Evolutionary conservation across 2,329 filamentous ascomycete species (phyloP), one percentile per base, ranked within the genome.

Genomic region (Geoglossum cookeanum): DNA sequence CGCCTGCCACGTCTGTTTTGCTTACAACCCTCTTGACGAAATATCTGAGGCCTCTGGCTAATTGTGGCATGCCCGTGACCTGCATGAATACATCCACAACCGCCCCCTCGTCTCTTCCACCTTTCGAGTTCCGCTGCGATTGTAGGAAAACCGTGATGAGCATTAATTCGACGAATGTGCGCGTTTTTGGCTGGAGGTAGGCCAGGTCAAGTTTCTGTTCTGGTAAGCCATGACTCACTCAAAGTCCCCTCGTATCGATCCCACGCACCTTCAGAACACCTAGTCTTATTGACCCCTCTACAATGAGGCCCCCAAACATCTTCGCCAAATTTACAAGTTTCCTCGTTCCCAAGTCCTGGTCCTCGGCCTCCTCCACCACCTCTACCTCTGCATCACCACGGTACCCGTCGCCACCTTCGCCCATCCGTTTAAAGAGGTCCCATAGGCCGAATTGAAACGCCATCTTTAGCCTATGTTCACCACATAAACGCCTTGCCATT

Each of bases 361-460:
- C 62, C 13, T 70, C 70, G 1, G 70, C 68, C 0, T 81, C 79
- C 17, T 75, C 74, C 1, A 75, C 73, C 3, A 77, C 78, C 11
- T 74, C 74, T 29, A 76, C 74, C 1, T 80, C 78, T 4, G 82
- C 79, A 2, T 75, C 74, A 15, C 77, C 78, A 44, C 81, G 81
- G 4, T 80, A 79, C 39, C 13, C 39, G 13, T 42, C 13, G 13
- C 49, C 49, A 33, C 49, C 49, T 68, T 95, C 90, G n/a, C 89
- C 91, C 69, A 96, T 79, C 39, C 81, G 78, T 64, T 85, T 83
- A 69, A 96, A 94, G 8, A 91, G 75, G 63, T 85, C 87, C 83
- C 90, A 94, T 0, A 97, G 73, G 6, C 84, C 80, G 64, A 91
- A 89, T 66, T 92, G 87, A 66, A 97, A 94, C 1, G 87, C 83